A percentile compares a stretch with the other conserved stretches of the same genome.
phyloP scores from a whole-genome alignment of 2,329 filamentous ascomycete species.

The Colletotrichum sojae region DNA sequence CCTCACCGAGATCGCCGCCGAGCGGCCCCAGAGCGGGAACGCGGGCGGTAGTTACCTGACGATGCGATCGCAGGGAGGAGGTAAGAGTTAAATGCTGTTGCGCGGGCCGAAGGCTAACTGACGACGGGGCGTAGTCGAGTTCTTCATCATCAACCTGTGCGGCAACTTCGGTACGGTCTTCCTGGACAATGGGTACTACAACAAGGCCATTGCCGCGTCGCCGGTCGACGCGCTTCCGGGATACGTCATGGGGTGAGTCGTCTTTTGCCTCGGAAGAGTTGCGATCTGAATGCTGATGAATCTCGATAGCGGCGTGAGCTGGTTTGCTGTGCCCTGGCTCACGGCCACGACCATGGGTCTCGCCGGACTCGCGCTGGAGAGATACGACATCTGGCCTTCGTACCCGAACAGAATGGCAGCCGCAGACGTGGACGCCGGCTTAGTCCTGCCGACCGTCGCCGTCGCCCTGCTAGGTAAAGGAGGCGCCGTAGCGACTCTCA shows the following conservation, averaged over 20 bases:
- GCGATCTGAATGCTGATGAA: neutral
- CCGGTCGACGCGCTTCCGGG: slow-evolving; percentile 89
- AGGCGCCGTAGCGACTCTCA: slow-evolving; percentile 82
- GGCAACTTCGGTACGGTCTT: slow-evolving; percentile 90
- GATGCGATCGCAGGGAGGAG: slow-evolving; percentile 85
- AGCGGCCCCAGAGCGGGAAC: slow-evolving; percentile 85
- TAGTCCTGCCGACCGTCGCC: slow-evolving; percentile 88
- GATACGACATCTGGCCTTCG: slow-evolving; percentile 78
- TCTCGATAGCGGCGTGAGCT: slow-evolving; percentile 73
- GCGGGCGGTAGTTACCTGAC: slow-evolving; percentile 87
- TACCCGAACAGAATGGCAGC: slow-evolving; percentile 80
- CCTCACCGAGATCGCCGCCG: slow-evolving; percentile 75
- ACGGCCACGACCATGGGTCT: slow-evolving; percentile 91
- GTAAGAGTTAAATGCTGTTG: neutral
- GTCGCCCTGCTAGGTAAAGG: slow-evolving; percentile 86
- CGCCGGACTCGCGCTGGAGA: slow-evolving; percentile 84
- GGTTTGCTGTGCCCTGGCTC: slow-evolving; percentile 95
- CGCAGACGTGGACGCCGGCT: slow-evolving; percentile 83
- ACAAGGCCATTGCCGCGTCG: slow-evolving; percentile 91
- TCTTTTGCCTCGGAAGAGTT: no score
- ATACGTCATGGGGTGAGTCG: slow-evolving; percentile 78
- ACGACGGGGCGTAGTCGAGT: slow-evolving; percentile 65
- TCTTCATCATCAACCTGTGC: slow-evolving; percentile 91
- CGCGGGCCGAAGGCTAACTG: no score
- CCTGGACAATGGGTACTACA: slow-evolving; percentile 90